Base-by-base conservation (phyloP, 225 moss, liverwort and hornwort genomes). In the Ulota crispa region DNA sequence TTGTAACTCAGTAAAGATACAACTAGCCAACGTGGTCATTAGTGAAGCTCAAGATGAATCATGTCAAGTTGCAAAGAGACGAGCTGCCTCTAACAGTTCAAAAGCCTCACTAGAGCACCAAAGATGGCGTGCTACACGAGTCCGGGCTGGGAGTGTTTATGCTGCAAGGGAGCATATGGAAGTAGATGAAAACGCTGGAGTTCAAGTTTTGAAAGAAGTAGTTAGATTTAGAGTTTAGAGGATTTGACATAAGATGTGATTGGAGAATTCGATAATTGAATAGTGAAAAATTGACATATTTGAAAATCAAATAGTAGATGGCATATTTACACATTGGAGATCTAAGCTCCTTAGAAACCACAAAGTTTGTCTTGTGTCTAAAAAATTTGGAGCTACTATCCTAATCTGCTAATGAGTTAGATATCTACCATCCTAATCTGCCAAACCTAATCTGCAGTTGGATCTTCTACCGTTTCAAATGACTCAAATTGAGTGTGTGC, bases 11-110 rank as follows among this genome's bases (percentile, higher is more conserved):
- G 2, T 30, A 28, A 76, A 76, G 28, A 7, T 62, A 59, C 7
- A 4, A 73, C 1, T 12, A 15, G 39, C 54, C n/a, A 26, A 13
- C 4, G 0, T 63, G 1, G 2, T 64, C 0, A 2, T 53, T n/a
- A 0, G 12, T 65, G 53, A 77, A 36, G 9, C 0, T 50, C 2
- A 0, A 0, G 1, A 64, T 9, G 26, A 2, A 52, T n/a, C 19
- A 0, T 50, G 18, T 8, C 0, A 13, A 0, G 2, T 77, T 0
- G 6, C 65, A 18, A 77, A 24, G 3, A 77, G n/a, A 77, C 4
- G 1, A 4, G 18, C 1, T n/a, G 0, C 34, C 6, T 66, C 31
- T 0, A 53, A 77, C 0, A 77, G 37, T 65, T 77, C 77, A 0
- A 77, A 54, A 0, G 53, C 24, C 0, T 13, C 34, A 13, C 1